These are phyloP conservation scores for Peribolospora baueri DNA, from an alignment of 768 basidiomycete species.

Conservation along the genomic window DNA sequence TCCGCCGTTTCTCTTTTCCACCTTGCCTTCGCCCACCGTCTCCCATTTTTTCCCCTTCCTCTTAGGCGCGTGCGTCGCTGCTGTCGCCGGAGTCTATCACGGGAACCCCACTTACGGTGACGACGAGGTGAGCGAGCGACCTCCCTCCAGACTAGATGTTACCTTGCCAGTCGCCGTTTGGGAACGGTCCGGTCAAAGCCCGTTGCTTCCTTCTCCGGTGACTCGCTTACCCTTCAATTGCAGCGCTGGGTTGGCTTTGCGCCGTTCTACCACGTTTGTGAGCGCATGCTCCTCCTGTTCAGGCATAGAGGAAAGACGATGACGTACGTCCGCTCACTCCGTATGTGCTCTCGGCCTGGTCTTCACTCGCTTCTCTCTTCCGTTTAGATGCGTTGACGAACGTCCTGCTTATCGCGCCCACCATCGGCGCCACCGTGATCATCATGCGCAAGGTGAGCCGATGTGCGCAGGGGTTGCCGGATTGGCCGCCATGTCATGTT, in stretches of 20 bases:
- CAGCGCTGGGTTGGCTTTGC: constrained; percentile 12
- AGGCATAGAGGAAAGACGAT: too few relatives aligned
- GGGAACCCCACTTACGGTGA: constrained; percentile 8
- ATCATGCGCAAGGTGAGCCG: constrained; percentile 9
- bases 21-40: too few relatives aligned
- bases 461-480: too few relatives aligned
- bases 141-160: background rate
- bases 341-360: background rate
- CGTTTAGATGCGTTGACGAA: constrained; percentile 6
- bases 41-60: too few relatives aligned
- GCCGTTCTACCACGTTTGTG: constrained; percentile 13
- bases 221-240: background rate
- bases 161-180: background rate
- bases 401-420: constrained; percentile 9
- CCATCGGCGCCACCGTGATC: constrained; percentile 12
- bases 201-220: background rate
- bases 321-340: too few relatives aligned
- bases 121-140: constrained; percentile 4
- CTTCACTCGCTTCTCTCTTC: background rate
- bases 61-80: constrained; percentile 6
- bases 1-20: too few relatives aligned
- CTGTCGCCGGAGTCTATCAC: constrained; percentile 11
- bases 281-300: too few relatives aligned
- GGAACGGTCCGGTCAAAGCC: background rate
- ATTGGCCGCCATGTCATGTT: too few relatives aligned